Base-by-base conservation (phyloP, 1,284 basidiomycete species). In the Calocybe gambosa region DNA sequence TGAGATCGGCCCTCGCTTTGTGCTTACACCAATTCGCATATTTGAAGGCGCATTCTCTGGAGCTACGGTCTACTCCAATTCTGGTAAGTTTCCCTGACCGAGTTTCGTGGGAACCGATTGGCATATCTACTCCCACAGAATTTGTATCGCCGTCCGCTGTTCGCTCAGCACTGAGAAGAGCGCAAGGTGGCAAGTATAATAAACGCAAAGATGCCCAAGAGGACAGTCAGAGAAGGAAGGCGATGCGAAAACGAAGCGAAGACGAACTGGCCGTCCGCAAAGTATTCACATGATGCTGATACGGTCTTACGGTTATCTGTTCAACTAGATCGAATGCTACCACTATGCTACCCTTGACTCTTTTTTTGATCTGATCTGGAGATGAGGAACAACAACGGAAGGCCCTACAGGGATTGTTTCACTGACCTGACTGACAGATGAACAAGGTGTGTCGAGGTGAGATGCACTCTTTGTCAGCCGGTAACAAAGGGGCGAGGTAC, bases 21-120 rank as follows among this genome's bases (percentile, higher is more conserved):
- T 99, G 28, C 74, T 99, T 43, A 96, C 93, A 31, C 96, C 96
- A 5, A 98, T 99, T 60, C 85, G 93, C 47, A 94, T 99, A 54
- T 99, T 99, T 62, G 96, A 99, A 67, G 96, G 96, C 23, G 91
- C 91, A 5, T 97, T 98, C 67, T 80, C 85, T 50, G 96, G 96
- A 13, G 91, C 92, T 19, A 97, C 93, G 2, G 85, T 99, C 13
- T 99, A 89, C 63, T 93, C 94, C 40, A 99, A 99, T 69, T 89
- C 92, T 62, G 89, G 91, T 92, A 57, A 51, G 79, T 56, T 54
- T 26, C 48, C 55, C 31, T 46, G 38, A 28, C 49, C 20, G 38
- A 40, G 46, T 23, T 36, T 52, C 45, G 47, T 23, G n/a, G n/a
- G 18, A 20, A 36, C 41, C 7, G 13, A 42, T 36, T 16, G 23